A percentile compares a stretch with the other conserved stretches of the same genome.
These are phyloP conservation scores for Plasmodium chabaudi DNA, from an alignment of 169 alveolate genomes.

Conservation along the genomic window DNA sequence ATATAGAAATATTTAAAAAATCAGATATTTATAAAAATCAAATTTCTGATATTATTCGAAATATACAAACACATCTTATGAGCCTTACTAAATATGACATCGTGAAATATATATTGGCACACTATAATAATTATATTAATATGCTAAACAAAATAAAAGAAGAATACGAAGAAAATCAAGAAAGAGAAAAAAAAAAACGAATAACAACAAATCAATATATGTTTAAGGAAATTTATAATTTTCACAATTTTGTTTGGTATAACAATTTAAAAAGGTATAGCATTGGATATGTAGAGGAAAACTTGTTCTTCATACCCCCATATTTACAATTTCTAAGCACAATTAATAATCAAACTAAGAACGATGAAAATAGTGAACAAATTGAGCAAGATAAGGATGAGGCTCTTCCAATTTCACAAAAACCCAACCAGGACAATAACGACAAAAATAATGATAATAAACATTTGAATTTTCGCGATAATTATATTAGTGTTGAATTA, in stretches of 20 bases:
- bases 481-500: conserved; percentile 79
- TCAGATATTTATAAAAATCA: no score
- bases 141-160: no score
- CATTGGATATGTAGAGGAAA: conserved; percentile 69
- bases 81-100: no score
- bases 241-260: conserved; percentile 27
- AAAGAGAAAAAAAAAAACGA: conserved; percentile 18
- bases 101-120: no score
- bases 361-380: neutral
- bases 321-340: neutral
- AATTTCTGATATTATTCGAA: no score
- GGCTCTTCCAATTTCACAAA: neutral
- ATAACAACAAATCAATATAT: conserved; percentile 1
- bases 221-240: conserved; percentile 27
- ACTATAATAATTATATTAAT: no score
- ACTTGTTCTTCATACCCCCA: conserved; percentile 49
- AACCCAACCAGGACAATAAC: neutral
- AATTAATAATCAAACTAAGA: neutral
- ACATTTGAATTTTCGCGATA: neutral
- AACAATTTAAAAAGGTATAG: conserved; percentile 3
- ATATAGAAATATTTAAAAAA: no score
- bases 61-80: no score
- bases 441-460: neutral
- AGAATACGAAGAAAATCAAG: no score
- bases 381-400: neutral